Evolutionary conservation across 176 grass and related monocot species (phyloP).

Genomic region (Triticum turgidum): DNA sequence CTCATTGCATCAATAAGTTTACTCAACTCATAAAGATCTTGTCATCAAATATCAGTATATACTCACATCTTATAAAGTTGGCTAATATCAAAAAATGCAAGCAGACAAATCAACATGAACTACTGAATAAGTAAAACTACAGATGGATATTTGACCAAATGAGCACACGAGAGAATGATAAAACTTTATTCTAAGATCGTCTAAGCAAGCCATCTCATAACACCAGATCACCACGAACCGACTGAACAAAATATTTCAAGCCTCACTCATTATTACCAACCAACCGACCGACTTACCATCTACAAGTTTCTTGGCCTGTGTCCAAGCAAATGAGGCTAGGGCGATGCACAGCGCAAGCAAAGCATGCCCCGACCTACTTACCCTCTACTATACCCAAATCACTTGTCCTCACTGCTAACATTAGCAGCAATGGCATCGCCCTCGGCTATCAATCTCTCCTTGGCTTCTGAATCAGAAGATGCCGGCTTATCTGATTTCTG

Average conservation of each 20-base stretch:
- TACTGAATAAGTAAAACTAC: background rate
- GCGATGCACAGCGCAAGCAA: background rate
- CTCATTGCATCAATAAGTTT: background rate
- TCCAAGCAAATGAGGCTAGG: slow-evolving; percentile 27
- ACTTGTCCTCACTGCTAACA: slow-evolving; percentile 41
- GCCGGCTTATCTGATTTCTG: slow-evolving; percentile 53
- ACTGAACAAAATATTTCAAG: slow-evolving; percentile 33
- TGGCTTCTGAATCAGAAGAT: slow-evolving; percentile 21
- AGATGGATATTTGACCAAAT: background rate
- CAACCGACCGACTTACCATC: slow-evolving; percentile 16
- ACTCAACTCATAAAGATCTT: too few relatives aligned
- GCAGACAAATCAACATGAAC: background rate
- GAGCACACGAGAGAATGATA: background rate
- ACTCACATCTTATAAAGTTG: too few relatives aligned
- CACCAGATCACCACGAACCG: slow-evolving; percentile 23
- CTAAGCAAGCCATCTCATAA: slow-evolving; percentile 28
- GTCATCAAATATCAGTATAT: too few relatives aligned
- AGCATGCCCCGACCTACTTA: background rate
- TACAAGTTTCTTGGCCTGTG: slow-evolving; percentile 46
- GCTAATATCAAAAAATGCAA: slow-evolving; percentile 15
- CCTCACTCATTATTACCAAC: slow-evolving; percentile 43
- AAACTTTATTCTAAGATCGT: slow-evolving; percentile 45
- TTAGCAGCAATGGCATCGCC: slow-evolving; percentile 33
- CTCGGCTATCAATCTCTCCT: slow-evolving; percentile 62
- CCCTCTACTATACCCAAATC: slow-evolving; percentile 6